Conservation (phyloP, 1,139 yeast species). For the Oligophagozyma castellii region DNA sequence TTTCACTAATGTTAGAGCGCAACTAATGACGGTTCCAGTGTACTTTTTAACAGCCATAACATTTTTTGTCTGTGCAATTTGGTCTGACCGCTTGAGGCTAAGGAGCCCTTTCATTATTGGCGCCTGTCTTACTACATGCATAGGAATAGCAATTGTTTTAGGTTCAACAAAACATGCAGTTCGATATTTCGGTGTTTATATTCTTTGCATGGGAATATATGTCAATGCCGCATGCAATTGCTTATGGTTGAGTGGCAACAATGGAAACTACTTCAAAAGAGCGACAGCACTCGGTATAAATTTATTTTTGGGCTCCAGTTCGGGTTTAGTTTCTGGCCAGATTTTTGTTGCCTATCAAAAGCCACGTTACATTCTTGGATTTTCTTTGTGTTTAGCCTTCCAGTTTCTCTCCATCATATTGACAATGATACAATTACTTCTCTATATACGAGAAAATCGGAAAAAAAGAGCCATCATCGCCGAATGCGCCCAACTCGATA, state of each 20-base stretch:
- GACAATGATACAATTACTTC: slow-evolving; percentile 31
- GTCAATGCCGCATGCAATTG: slow-evolving; percentile 32
- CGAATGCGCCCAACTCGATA: slow-evolving; percentile 23
- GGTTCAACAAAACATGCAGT: slow-evolving; percentile 26
- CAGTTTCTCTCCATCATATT: slow-evolving; percentile 37
- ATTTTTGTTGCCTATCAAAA: slow-evolving; percentile 24
- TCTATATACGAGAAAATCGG: slow-evolving; percentile 30
- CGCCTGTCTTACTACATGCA: slow-evolving; percentile 25
- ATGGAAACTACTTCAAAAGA: slow-evolving; percentile 33
- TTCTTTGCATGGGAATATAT: slow-evolving; percentile 31
- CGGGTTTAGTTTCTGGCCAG: slow-evolving; percentile 37
- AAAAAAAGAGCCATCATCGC: slow-evolving; percentile 26
- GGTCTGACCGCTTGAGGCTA: slow-evolving; percentile 29
- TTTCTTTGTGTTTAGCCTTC: slow-evolving; percentile 39
- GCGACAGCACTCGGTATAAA: slow-evolving; percentile 34
- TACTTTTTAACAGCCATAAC: slow-evolving; percentile 32
- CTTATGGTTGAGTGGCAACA: slow-evolving; percentile 34
- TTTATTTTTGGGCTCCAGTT: slow-evolving; percentile 32
- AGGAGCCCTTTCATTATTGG: slow-evolving; percentile 27
- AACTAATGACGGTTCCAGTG: slow-evolving; percentile 37
- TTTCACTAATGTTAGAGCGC: slow-evolving; percentile 31
- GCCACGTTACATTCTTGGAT: slow-evolving; percentile 26
- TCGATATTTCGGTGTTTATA: slow-evolving; percentile 35
- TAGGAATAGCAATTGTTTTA: slow-evolving; percentile 31
- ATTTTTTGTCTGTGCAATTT: slow-evolving; percentile 27